Evolutionary conservation across 345 rosid species (phyloP).

Genomic region (Eucalyptus urophylla): DNA sequence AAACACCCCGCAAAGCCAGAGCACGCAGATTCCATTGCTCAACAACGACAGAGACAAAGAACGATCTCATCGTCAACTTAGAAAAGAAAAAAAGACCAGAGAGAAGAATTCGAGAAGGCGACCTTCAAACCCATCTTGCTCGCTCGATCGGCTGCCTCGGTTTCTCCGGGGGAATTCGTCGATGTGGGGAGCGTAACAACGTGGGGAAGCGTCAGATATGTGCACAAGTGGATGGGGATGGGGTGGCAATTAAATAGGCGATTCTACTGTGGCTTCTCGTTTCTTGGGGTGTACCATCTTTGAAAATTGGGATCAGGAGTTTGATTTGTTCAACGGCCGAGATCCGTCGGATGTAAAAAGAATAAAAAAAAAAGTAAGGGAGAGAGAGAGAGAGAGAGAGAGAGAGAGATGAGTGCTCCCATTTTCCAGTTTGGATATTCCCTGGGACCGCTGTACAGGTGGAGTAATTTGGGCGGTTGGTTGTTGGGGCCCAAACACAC

Average conservation of each 20-base stretch:
- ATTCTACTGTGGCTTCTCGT: not conserved
- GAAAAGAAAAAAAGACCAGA: not conserved
- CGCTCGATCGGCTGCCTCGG: not conserved
- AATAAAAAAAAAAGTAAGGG: not conserved
- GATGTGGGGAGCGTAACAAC: not conserved
- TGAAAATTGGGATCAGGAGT: not conserved
- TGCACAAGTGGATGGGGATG: not conserved
- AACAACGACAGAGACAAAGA: not conserved
- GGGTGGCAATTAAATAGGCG: not conserved
- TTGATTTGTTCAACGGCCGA: not conserved
- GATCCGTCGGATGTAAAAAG: not conserved
- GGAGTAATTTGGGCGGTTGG: not conserved
- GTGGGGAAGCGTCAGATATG: not conserved
- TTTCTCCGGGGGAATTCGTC: not conserved
- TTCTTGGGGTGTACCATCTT: not conserved
- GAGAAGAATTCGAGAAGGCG: not conserved
- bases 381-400: not conserved
- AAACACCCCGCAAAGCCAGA: not conserved
- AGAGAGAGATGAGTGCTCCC: not conserved
- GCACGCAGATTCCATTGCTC: not conserved
- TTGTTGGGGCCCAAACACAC: not conserved
- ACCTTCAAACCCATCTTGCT: not conserved
- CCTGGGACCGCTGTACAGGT: not conserved
- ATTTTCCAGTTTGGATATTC: not conserved
- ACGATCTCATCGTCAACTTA: not conserved